Percentiles rank a stretch among this genome's conserved stretches.
Conservation (phyloP, 352 stramenopile species). For the Phytophthora palmivora region DNA sequence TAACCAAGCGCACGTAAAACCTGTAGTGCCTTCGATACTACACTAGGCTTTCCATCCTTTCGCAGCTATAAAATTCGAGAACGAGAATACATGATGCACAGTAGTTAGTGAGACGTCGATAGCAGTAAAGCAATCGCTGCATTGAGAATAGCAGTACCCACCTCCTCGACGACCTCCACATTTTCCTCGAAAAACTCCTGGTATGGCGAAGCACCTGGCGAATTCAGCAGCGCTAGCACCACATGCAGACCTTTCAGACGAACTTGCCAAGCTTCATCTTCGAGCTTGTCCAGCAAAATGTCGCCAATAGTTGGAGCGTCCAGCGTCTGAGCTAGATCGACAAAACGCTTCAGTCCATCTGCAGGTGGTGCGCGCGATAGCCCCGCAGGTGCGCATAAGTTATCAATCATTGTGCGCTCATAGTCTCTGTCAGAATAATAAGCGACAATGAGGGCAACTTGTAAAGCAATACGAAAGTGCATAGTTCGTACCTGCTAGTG, state of each 20-base stretch:
- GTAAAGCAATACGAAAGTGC: background rate
- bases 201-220: constrained; percentile 66
- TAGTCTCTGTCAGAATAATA: constrained; percentile 61
- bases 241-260: constrained; percentile 87
- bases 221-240: constrained; percentile 78
- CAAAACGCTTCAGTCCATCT: constrained; percentile 84
- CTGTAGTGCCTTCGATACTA: constrained; percentile 79
- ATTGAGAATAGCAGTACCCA: constrained; percentile 21
- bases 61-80: constrained; percentile 40
- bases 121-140: background rate
- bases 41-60: constrained; percentile 80
- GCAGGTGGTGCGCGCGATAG: constrained; percentile 76
- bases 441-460: constrained; percentile 6
- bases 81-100: background rate
- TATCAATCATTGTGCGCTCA: constrained; percentile 87
- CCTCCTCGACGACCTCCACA: constrained; percentile 80
- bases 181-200: constrained; percentile 88
- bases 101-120: background rate
- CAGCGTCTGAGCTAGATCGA: constrained; percentile 87
- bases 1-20: constrained; percentile 75
- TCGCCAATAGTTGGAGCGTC: constrained; percentile 87
- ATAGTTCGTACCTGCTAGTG: constrained; percentile 63
- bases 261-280: constrained; percentile 85
- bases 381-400: constrained; percentile 77
- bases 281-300: constrained; percentile 87